Evolutionary conservation across 2,329 filamentous ascomycete genomes (phyloP).

Genomic region (Cladorrhinum sp.): DNA sequence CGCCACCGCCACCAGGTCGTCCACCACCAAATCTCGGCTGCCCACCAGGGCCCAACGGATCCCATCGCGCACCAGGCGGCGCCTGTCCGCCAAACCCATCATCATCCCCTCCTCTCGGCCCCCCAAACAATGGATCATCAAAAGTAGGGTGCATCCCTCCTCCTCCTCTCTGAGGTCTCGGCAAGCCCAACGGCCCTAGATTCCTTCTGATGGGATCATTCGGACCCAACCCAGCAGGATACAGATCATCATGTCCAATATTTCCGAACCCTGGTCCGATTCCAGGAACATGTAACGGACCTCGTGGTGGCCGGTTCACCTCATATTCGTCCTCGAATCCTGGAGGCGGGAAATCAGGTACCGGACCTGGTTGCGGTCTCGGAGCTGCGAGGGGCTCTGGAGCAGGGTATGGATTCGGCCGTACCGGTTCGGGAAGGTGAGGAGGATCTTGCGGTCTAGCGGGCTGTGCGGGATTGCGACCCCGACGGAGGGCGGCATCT

Average conservation of each 20-base stretch:
- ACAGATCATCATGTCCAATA: conserved; percentile 82
- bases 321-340: conserved; percentile 94
- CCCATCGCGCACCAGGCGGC: conserved; percentile 87
- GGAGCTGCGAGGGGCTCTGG: conserved; percentile 62
- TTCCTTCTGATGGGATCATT: conserved; percentile 73
- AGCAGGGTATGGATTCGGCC: conserved; percentile 59
- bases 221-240: conserved; percentile 82
- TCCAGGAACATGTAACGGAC: conserved; percentile 33
- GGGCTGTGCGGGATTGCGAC: background rate
- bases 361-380: conserved; percentile 61
- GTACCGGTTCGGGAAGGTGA: conserved; percentile 58
- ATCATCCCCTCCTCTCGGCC: conserved; percentile 46
- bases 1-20: conserved; percentile 32
- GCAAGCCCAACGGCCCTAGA: conserved; percentile 39
- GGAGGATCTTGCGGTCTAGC: no score
- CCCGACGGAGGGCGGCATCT: conserved; percentile 36
- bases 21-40: conserved; percentile 46
- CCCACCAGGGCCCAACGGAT: conserved; percentile 73
- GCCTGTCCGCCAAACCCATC: conserved; percentile 64
- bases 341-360: conserved; percentile 76
- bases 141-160: conserved; percentile 96
- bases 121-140: conserved; percentile 81
- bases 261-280: conserved; percentile 37
- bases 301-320: conserved; percentile 64
- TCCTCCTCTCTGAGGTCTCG: conserved; percentile 53